A percentile compares a stretch with the other conserved stretches of the same genome.
These are phyloP conservation scores for Cucurbita moschata DNA, from an alignment of 306 rosid genomes.

Conservation along the genomic window DNA sequence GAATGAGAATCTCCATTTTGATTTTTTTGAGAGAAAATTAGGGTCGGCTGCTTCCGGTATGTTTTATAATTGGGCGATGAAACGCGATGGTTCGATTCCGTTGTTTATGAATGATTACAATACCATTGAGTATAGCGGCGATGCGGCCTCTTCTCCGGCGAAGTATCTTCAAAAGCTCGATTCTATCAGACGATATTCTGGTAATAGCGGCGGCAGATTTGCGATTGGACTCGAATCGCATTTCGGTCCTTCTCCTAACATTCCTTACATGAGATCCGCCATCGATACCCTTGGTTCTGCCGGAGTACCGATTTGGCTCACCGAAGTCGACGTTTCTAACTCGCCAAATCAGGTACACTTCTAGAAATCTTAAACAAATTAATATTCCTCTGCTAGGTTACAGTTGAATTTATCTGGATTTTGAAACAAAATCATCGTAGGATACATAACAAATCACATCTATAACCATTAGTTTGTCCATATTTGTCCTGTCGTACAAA, in stretches of 20 bases:
- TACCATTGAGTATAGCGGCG: slow-evolving; percentile 46
- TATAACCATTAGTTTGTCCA: background rate
- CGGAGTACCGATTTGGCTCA: slow-evolving; percentile 53
- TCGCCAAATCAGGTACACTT: slow-evolving; percentile 35
- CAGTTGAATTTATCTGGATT: background rate
- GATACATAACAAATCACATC: background rate
- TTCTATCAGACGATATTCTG: slow-evolving; percentile 19
- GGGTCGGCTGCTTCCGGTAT: slow-evolving; percentile 19
- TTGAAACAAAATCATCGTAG: background rate
- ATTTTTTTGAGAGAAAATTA: slow-evolving; percentile 36
- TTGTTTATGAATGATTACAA: slow-evolving; percentile 60
- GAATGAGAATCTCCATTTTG: slow-evolving; percentile 52
- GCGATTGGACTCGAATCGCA: slow-evolving; percentile 68
- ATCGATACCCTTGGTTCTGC: slow-evolving; percentile 53
- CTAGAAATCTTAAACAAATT: background rate
- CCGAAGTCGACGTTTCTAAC: slow-evolving; percentile 48
- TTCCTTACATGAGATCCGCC: slow-evolving; percentile 52
- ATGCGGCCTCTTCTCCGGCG: slow-evolving; percentile 19
- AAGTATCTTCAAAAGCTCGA: slow-evolving; percentile 36
- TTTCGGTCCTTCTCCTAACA: slow-evolving; percentile 29
- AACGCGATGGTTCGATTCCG: slow-evolving; percentile 20
- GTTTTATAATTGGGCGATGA: slow-evolving; percentile 23
- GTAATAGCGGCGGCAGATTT: background rate
- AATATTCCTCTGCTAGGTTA: background rate
- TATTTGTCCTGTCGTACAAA: background rate